Conservation (phyloP, 257 asterid genomes). For the Nicotiana otophora region DNA sequence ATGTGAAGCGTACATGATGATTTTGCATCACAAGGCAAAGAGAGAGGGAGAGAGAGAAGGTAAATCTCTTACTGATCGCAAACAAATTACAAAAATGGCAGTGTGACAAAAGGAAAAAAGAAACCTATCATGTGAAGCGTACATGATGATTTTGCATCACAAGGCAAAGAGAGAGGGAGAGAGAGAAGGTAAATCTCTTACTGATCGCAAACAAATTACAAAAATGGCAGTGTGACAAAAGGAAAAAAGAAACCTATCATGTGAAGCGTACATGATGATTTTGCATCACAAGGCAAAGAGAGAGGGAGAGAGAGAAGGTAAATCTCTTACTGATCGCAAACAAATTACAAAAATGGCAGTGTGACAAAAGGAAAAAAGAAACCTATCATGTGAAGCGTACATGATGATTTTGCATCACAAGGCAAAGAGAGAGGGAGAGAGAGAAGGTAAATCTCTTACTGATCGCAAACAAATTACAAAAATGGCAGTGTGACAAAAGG, state of each 20-base stretch:
- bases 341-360: too few species aligned
- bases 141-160: constrained; percentile 92
- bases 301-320: too few species aligned
- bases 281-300: constrained; percentile 77
- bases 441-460: too few species aligned
- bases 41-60: too few species aligned
- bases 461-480: too few species aligned
- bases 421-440: constrained; percentile 24
- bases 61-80: too few species aligned
- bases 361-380: not conserved
- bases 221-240: not conserved
- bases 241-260: not conserved
- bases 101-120: not conserved
- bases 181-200: too few species aligned
- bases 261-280: constrained; percentile 58
- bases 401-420: constrained; percentile 88
- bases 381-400: constrained; percentile 28
- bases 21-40: constrained; percentile 92
- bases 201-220: too few species aligned
- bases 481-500: not conserved
- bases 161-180: constrained; percentile 30
- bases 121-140: constrained; percentile 15
- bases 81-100: too few species aligned
- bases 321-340: too few species aligned
- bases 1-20: constrained; percentile 50